Percentiles rank a stretch among this genome's conserved stretches.
Conservation (phyloP, 2,329 filamentous ascomycete species). For the Camptophora hylomeconis region DNA sequence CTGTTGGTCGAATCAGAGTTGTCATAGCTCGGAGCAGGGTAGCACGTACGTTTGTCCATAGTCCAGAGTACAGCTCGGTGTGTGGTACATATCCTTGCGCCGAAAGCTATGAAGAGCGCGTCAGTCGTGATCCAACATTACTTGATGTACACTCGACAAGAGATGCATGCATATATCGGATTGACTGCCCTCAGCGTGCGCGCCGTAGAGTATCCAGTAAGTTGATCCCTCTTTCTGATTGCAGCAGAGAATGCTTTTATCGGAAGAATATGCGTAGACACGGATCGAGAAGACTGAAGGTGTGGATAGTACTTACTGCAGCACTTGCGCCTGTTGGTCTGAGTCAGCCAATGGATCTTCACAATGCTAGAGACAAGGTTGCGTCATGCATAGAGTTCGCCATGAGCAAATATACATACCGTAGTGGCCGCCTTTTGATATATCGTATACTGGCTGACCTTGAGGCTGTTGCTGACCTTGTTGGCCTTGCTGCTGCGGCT, state of each 20-base stretch:
- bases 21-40: conserved; percentile 5
- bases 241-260: no score
- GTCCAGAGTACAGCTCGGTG: conserved; percentile 79
- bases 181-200: no score
- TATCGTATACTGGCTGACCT: conserved; percentile 6
- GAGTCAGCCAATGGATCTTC: conserved; percentile 6
- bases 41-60: conserved; percentile 76
- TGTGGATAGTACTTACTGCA: conserved; percentile 47
- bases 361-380: no score
- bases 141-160: no score
- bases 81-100: conserved; percentile 78
- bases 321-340: conserved; percentile 48
- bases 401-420: conserved; percentile 4
- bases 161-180: no score
- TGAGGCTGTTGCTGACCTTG: conserved; percentile 4
- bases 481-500: conserved; percentile 2
- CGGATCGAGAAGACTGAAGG: no score
- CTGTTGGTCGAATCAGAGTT: conserved; percentile 30
- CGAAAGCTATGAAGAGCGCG: conserved; percentile 51
- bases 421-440: conserved; percentile 41
- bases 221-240: no score
- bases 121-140: conserved; percentile 16
- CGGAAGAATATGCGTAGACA: no score
- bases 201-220: no score
- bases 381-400: no score